Evolutionary conservation across 179 eudicot genomes (phyloP), one percentile per base, ranked within the genome.

Genomic region (Heliamphora pulchella): DNA sequence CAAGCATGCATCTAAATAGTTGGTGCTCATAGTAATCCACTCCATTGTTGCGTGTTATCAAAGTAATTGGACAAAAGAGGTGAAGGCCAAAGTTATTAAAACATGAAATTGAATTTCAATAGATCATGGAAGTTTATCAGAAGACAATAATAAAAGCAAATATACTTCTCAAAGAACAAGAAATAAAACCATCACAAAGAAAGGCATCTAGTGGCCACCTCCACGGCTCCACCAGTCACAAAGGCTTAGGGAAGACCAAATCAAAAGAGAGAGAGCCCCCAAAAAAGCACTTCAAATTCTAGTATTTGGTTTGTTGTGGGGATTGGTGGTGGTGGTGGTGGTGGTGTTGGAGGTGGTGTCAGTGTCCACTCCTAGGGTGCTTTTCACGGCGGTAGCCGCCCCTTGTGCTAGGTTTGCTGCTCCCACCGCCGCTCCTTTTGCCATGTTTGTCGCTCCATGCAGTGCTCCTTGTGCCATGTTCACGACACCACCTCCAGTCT

Each of bases 401-500:
- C 94, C 94, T 47, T 81, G 80, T 9, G 90, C 87, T 58, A 87
- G 78, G 77, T 76, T 87, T 17, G 83, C 82, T 0, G 87, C 90
- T 0, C 88, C 90, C 5, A 31, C 31, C 1, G 75, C 83, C 2
- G 83, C 83, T 8, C 69, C 83, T 47, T 76, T 79, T 41, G 83
- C 83, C 14, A 76, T 41, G 63, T 4, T 54, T 57, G 83, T 18
- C 3, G 80, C 83, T 2, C 83, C 83, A 1, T 68, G 76, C 8
- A 68, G 76, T 2, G 80, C 83, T 68, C 80, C 80, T 46, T 81
- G 86, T 10, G 94, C 97, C 76, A 88, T 83, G 75, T 83, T 86
- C 87, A 83, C 87, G 79, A 91, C 88, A 75, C 85, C 86, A 63
- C 86, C 91, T 51, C 91, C 92, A 18, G 91, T 87, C 97, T 92